Conservation (phyloP, 371 early-diverging fungal species). For the Rhizopus microsporus region DNA sequence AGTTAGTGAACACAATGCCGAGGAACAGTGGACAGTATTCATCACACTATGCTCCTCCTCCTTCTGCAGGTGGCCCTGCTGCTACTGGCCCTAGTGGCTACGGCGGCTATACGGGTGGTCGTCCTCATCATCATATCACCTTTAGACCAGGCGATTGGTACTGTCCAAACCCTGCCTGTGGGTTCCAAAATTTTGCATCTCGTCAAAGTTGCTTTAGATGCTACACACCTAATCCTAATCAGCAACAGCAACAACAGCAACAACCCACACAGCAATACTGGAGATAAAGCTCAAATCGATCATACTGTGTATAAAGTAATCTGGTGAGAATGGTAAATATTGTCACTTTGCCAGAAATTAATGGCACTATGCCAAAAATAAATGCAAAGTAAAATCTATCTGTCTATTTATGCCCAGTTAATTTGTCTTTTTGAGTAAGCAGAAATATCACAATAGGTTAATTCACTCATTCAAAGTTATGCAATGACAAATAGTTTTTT, state of each 20-base stretch:
- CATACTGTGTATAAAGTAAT: background rate
- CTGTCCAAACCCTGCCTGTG: conserved; percentile 68
- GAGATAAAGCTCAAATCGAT: background rate
- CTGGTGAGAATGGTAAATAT: no score
- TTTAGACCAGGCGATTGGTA: conserved; percentile 74
- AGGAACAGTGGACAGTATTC: background rate
- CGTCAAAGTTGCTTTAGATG: conserved; percentile 63
- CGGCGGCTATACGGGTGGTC: conserved; percentile 23
- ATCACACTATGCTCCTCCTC: conserved; percentile 11
- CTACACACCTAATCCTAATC: conserved; percentile 52
- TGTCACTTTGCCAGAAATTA: no score
- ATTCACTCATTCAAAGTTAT: background rate
- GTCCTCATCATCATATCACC: conserved; percentile 32
- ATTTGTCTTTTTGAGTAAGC: no score
- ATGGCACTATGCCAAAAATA: no score
- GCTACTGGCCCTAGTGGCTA: conserved; percentile 6
- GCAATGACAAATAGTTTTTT: conserved; percentile 1
- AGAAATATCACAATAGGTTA: no score
- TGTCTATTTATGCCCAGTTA: no score
- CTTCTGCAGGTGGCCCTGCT: conserved; percentile 8
- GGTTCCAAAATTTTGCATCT: conserved; percentile 79
- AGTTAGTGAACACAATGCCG: background rate
- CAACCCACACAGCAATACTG: conserved; percentile 5
- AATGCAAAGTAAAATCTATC: no score
- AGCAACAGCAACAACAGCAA: conserved; percentile 15